Percentiles rank a stretch among this genome's conserved stretches.
phyloP scores from a whole-genome alignment of 2,329 filamentous ascomycete species.

The Neospermospora avenae region DNA sequence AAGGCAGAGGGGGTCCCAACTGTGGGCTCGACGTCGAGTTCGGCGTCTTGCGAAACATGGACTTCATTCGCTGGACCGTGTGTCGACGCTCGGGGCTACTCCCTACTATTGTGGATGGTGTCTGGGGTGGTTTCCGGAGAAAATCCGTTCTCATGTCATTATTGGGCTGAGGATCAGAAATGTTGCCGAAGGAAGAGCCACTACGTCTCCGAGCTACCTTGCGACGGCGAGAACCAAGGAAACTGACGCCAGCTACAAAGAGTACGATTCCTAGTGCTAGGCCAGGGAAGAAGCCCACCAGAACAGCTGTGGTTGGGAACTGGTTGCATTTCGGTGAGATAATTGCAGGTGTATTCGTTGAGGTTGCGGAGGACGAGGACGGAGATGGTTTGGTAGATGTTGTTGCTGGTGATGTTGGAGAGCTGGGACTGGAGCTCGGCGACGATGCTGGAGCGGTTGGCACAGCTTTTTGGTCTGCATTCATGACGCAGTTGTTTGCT shows the following conservation, averaged over 20 bases:
- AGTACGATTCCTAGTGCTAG: slow-evolving; percentile 46
- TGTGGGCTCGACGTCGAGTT: not conserved
- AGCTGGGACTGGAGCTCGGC: slow-evolving; percentile 6
- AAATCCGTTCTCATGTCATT: slow-evolving; percentile 50
- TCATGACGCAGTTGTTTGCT: slow-evolving; percentile 45
- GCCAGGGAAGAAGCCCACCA: slow-evolving; percentile 40
- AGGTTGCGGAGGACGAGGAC: slow-evolving; percentile 10
- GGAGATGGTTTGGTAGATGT: slow-evolving; percentile 13
- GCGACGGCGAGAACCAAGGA: slow-evolving; percentile 31
- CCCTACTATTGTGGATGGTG: slow-evolving; percentile 21
- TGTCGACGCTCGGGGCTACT: slow-evolving; percentile 13
- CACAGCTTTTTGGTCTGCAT: slow-evolving; percentile 47
- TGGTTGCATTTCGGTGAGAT: slow-evolving; percentile 19
- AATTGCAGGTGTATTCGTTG: slow-evolving; percentile 21
- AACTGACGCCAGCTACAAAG: slow-evolving; percentile 40
- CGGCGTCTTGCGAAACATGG: slow-evolving; percentile 28
- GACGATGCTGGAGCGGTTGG: slow-evolving; percentile 23
- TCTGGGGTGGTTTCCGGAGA: slow-evolving; percentile 39
- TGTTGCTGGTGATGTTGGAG: slow-evolving; percentile 25
- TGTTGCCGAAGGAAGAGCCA: slow-evolving; percentile 45
- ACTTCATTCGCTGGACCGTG: slow-evolving; percentile 26
- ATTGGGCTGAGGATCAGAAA: slow-evolving; percentile 46
- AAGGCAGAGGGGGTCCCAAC: slow-evolving; percentile 22
- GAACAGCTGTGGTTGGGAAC: slow-evolving; percentile 29
- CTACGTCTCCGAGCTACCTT: slow-evolving; percentile 31